Evolutionary conservation across 2,329 filamentous ascomycete species (phyloP), one percentile per base, ranked within the genome.

Genomic region (Proliferodiscus dingleyae): DNA sequence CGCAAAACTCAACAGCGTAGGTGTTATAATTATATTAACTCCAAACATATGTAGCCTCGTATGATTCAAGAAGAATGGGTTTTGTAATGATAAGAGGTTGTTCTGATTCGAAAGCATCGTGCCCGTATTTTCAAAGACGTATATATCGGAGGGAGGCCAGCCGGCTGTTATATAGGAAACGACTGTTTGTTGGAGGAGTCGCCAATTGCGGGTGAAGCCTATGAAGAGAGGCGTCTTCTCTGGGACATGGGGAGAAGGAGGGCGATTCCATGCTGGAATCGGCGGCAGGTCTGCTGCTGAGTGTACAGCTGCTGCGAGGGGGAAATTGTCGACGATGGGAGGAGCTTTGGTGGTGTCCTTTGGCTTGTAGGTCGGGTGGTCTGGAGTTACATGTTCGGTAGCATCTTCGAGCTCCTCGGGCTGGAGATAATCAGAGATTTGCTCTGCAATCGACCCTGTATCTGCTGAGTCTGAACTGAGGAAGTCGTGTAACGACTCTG

Each of bases 101-200:
- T 66, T 61, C n/a, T 64, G 58, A 30, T 81, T 81, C 39, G 73
- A 70, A 43, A 73, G 64, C 58, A 78, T 74, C 11, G 72, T 71
- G 5, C 77, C 77, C 4, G 73, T 81, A 61, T 81, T 81, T 55
- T 81, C 78, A 22, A 81, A 62, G 2, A 81, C 71, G 50, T 75
- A 74, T 48, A 81, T 79, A 51, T 80, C 70, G 16, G 66, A 65
- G 0, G 74, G 61, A 2, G 77, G 78, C 77, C 77, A 81, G 39
- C 77, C 78, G 2, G 75, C 73, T 1, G 76, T 73, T 51, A 81
- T 72, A 59, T 81, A 81, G 9, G 68, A 72, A 8, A 78, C 68
- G 1, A 81, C 71, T 3, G 71, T 66, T 61, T 81, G 78, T 11
- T 77, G 68, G 1, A 81, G 66, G 46, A 80, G 64, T 2, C 71